Evolutionary conservation across 2,329 filamentous ascomycete species (phyloP), one percentile per base, ranked within the genome.

Genomic region (Monilinia fructicola): DNA sequence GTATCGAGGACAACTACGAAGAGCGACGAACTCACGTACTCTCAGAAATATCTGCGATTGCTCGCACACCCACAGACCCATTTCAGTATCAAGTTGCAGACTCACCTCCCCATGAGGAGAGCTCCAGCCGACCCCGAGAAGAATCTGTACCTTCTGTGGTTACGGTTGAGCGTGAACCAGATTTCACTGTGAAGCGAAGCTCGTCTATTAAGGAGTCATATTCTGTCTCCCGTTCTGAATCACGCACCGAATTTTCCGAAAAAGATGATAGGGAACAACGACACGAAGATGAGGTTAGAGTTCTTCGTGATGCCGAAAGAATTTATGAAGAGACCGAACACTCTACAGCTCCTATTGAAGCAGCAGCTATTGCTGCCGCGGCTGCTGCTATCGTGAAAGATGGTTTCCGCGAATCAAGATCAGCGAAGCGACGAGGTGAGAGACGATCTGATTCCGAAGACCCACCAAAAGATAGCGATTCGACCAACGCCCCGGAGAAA

Each of bases 31-130:
- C 70, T 54, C 76, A 67, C 72, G 78, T 71, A 70, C 77, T 72
- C 67, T 71, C 67, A 52, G 73, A 63, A 71, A 73, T 70, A 67
- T 70, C 71, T 44, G 67, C 66, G 42, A 68, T 69, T 52, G 18
- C 54, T 60, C 64, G 53, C 21, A 44, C 44, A 23, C 18, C 72
- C 75, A 10, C 59, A 31, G 83, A 88, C 75, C 84, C 85, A 23
- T 87, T 88, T 74, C 81, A 86, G 74, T 88, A 80, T 73, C 85
- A 84, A 75, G 83, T 87, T 68, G 70, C 79, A 53, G 80, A 81
- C n/a, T 85, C 85, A 67, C 76, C 78, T 59, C 81, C 83, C 16
- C 79, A 74, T 5, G 69, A 71, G 28, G 66, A 67, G 14, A 52
- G 63, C 23, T 56, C 61, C 46, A 62, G 55, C 38, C 71, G 71